phyloP scores from a whole-genome alignment of 2,329 filamentous ascomycete genomes.

The Trichoderma polysporum region DNA sequence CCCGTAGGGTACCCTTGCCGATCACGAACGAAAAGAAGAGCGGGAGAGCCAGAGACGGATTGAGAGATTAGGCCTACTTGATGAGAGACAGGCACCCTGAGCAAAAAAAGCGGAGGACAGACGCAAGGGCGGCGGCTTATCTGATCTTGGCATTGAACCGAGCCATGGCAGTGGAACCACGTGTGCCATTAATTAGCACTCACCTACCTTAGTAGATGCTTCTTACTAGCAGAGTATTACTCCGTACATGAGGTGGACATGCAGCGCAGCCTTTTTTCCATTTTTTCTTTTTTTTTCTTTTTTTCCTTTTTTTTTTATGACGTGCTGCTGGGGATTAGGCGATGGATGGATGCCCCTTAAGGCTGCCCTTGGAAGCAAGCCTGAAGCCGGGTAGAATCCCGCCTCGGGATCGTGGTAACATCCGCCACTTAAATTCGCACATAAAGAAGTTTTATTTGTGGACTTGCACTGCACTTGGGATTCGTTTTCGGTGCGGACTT shows the following conservation, averaged over 20 bases:
- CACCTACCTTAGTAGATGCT: no score
- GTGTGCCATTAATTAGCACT: not conserved
- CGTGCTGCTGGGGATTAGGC: no score
- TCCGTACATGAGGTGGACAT: not conserved
- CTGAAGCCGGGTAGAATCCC: no score
- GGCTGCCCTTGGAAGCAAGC: no score
- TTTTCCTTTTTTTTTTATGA: not conserved
- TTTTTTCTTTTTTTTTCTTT: not conserved
- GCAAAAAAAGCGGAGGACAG: slow-evolving; percentile 5
- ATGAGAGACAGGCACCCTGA: not conserved
- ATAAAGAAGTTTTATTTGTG: no score
- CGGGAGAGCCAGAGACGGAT: no score
- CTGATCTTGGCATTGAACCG: slow-evolving; percentile 11
- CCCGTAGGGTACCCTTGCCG: not conserved
- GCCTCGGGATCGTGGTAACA: no score
- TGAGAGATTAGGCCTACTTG: not conserved
- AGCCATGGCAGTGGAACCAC: slow-evolving; percentile 1
- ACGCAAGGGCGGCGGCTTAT: slow-evolving; percentile 16
- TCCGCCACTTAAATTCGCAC: no score
- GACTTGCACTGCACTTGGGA: no score
- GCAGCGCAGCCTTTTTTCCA: not conserved
- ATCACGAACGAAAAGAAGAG: not conserved
- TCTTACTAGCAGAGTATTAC: not conserved
- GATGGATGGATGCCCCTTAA: no score
- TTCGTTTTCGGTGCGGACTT: no score